A percentile compares a stretch with the other conserved stretches of the same genome.
phyloP scores from a whole-genome alignment of 208 protist genomes.

The Acanthamoeba healyi region DNA sequence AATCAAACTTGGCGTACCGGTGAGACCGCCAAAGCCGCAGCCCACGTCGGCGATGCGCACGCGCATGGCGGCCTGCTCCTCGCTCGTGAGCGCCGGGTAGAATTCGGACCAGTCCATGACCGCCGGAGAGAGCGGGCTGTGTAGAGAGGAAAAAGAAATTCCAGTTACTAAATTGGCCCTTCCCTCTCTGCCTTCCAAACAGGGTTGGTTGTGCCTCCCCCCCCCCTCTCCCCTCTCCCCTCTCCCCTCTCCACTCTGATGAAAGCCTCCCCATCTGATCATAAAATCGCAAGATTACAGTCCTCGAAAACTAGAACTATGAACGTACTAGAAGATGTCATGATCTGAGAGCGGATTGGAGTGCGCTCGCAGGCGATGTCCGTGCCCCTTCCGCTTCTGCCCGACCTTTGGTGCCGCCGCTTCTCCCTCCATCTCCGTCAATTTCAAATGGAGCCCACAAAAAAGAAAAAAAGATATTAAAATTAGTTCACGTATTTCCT shows the following conservation, averaged over 20 bases:
- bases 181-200: too few species aligned
- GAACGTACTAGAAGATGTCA: conserved; percentile 74
- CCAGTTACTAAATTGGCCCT: too few species aligned
- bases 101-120: conserved; percentile 49
- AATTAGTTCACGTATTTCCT: neutral
- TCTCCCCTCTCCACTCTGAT: too few species aligned
- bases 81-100: conserved; percentile 21
- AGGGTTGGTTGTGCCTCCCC: too few species aligned
- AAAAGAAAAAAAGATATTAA: too few species aligned
- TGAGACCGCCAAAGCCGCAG: conserved; percentile 98
- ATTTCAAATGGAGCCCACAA: neutral
- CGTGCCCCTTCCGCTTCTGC: conserved; percentile 53
- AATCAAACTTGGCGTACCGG: conserved; percentile 89
- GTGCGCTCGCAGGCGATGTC: conserved; percentile 61
- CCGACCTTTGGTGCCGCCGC: neutral
- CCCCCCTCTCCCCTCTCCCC: too few species aligned
- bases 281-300: neutral
- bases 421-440: neutral
- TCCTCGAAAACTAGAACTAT: neutral
- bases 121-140: conserved; percentile 18
- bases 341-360: conserved; percentile 74
- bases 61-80: neutral
- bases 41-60: conserved; percentile 96
- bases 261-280: too few species aligned
- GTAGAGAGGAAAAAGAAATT: neutral